These are phyloP conservation scores for Penicillium angulare DNA, from an alignment of 495 filamentous ascomycete genomes.

Conservation along the genomic window DNA sequence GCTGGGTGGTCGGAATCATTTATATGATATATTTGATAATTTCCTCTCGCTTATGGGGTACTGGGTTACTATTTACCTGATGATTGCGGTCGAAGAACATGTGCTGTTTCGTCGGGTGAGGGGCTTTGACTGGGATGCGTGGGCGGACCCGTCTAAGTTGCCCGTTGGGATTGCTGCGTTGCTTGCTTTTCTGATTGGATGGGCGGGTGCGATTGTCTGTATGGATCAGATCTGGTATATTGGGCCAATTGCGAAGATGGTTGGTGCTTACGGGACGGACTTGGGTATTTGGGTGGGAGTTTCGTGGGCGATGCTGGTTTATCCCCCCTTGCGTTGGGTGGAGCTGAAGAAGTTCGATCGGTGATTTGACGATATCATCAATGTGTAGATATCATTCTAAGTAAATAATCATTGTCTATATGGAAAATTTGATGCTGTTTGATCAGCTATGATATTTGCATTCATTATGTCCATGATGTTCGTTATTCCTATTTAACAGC, in stretches of 20 bases:
- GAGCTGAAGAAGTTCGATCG: conserved; percentile 41
- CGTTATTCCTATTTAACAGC: background rate
- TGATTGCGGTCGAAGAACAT: conserved; percentile 53
- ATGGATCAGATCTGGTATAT: conserved; percentile 62
- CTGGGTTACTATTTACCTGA: conserved; percentile 55
- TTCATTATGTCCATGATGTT: too few species aligned
- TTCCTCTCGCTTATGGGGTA: conserved; percentile 62
- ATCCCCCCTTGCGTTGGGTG: conserved; percentile 43
- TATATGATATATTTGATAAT: conserved; percentile 57
- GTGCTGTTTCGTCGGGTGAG: conserved; percentile 45
- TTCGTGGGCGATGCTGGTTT: conserved; percentile 45
- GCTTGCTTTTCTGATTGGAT: conserved; percentile 57
- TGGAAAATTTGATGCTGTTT: too few species aligned
- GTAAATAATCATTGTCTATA: too few species aligned
- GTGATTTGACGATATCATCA: conserved; percentile 5
- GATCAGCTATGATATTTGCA: too few species aligned
- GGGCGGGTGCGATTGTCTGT: conserved; percentile 59
- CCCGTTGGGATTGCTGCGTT: conserved; percentile 60
- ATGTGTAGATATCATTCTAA: background rate
- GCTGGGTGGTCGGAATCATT: conserved; percentile 48
- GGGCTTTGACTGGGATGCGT: conserved; percentile 57
- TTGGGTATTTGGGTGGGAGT: conserved; percentile 50
- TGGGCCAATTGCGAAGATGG: conserved; percentile 52
- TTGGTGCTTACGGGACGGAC: conserved; percentile 23
- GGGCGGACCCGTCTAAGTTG: conserved; percentile 50